phyloP scores from a whole-genome alignment of 177 flowering plant genomes.

The Vitis hybrid region DNA sequence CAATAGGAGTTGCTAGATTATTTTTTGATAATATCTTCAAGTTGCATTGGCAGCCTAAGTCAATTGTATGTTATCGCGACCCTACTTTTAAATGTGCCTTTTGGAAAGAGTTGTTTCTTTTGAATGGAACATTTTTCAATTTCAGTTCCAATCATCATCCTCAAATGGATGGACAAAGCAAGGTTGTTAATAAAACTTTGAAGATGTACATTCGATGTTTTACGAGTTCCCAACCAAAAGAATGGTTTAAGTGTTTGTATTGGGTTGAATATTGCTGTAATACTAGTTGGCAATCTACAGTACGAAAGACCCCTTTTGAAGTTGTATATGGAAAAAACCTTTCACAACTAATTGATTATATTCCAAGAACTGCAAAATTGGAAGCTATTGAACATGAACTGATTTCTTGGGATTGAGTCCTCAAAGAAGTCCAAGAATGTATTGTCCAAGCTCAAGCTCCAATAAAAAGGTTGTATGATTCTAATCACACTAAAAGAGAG shows the following conservation, averaged over 20 bases:
- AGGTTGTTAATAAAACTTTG: constrained; percentile 9
- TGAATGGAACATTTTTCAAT: too few species aligned
- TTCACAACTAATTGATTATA: not conserved
- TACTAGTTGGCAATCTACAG: constrained; percentile 9
- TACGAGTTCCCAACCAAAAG: not conserved
- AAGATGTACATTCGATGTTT: constrained; percentile 18
- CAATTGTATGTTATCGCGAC: too few species aligned
- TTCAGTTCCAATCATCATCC: too few species aligned
- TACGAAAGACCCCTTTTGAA: constrained; percentile 12
- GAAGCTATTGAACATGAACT: constrained; percentile 1
- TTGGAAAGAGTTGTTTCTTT: too few species aligned
- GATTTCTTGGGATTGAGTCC: too few species aligned
- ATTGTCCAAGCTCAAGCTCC: too few species aligned
- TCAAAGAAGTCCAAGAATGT: too few species aligned
- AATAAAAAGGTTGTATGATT: too few species aligned
- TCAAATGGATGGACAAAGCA: not conserved
- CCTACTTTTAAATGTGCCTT: too few species aligned
- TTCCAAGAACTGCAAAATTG: not conserved
- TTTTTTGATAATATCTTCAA: constrained; percentile 6
- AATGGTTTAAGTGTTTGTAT: constrained; percentile 9
- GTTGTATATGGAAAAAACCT: constrained; percentile 12
- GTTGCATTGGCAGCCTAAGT: constrained; percentile 6
- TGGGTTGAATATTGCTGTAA: constrained; percentile 21
- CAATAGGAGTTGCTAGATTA: not conserved
- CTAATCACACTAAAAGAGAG: too few species aligned